Base-by-base conservation (phyloP, 257 asterid species). In the Cordia subcordata region DNA sequence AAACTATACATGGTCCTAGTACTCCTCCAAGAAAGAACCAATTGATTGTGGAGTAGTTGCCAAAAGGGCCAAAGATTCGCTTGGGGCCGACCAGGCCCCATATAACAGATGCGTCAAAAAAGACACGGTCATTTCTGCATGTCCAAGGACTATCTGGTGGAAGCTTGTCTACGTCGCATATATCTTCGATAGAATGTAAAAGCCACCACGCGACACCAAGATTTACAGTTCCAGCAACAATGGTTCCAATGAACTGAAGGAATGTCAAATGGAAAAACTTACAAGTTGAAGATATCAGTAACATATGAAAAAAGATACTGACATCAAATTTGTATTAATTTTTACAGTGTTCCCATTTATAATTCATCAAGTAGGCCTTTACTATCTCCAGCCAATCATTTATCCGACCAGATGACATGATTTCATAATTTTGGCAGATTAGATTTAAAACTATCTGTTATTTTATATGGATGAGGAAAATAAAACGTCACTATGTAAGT, bases 51-150 rank as follows among this genome's bases (percentile, higher is more conserved):
- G 79, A 15, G 51, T 84, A 87, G 75, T 82, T 82, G 1, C 95
- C 94, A 0, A 59, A 37, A 5, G n/a, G 63, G 27, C 90, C 90
- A 16, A 87, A 87, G 1, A 87, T 87, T 32, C 94, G 62, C 32
- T 1, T 63, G 0, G 95, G 95, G 6, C 95, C 66, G 0, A 82
- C 88, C 0, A 87, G 74, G 3, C 95, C 95, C 95, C 95, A 87
- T 0, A 87, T 84, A 10, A 87, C 90, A 0, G 95, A 84, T 5
- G 94, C 95, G 16, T 84, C 88, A 37, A 67, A 87, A 79, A 87
- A 84, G 33, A 84, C 88, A 0, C 56, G 82, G 53, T 87, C 96
- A 1, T 21, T 45, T 1, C 94, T 83, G 49, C 96, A 87, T 0
- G 96, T 87, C 96, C 96, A 84, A 0, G 94, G 94, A 20, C 85